phyloP scores from a whole-genome alignment of 1,139 yeast species.

The Yamadazyma dushanensis region DNA sequence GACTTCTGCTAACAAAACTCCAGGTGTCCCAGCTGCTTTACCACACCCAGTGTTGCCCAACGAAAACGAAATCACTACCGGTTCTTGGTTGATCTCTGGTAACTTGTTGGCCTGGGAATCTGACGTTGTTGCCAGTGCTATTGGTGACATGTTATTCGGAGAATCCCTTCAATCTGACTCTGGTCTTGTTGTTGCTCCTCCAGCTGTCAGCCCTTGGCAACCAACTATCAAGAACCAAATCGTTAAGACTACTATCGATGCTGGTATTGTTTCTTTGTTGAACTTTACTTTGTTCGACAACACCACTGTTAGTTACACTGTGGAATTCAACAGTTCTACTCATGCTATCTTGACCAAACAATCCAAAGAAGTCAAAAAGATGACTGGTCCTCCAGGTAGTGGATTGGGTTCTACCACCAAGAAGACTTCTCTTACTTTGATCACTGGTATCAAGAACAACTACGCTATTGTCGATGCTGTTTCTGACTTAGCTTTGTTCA shows the following conservation, averaged over 20 bases:
- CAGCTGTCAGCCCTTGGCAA: constrained; percentile 17
- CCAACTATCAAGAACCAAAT: constrained; percentile 17
- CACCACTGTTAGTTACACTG: constrained; percentile 12
- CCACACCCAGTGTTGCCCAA: constrained; percentile 17
- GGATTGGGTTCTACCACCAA: constrained; percentile 15
- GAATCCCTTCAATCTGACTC: constrained; percentile 14
- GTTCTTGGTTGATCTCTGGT: constrained; percentile 19
- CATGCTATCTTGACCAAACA: constrained; percentile 16
- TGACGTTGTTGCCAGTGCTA: constrained; percentile 7
- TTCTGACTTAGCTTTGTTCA: constrained; percentile 10
- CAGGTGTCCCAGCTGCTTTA: constrained; percentile 15
- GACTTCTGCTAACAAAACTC: constrained; percentile 17
- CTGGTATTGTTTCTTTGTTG: constrained; percentile 15
- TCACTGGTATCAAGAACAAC: constrained; percentile 13
- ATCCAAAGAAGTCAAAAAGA: constrained; percentile 14
- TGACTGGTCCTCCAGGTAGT: constrained; percentile 19
- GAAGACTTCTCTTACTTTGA: constrained; percentile 7
- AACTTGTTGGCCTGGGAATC: constrained; percentile 20
- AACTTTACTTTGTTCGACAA: constrained; percentile 17
- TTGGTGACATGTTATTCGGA: constrained; percentile 11
- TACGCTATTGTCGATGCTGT: constrained; percentile 7
- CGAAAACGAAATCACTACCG: constrained; percentile 10
- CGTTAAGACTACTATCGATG: constrained; percentile 12
- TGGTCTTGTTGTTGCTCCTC: constrained; percentile 18
- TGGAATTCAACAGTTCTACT: constrained; percentile 14